A percentile compares a stretch with the other conserved stretches of the same genome.
phyloP scores from a whole-genome alignment of 345 rosid genomes.

The Viola odorata region DNA sequence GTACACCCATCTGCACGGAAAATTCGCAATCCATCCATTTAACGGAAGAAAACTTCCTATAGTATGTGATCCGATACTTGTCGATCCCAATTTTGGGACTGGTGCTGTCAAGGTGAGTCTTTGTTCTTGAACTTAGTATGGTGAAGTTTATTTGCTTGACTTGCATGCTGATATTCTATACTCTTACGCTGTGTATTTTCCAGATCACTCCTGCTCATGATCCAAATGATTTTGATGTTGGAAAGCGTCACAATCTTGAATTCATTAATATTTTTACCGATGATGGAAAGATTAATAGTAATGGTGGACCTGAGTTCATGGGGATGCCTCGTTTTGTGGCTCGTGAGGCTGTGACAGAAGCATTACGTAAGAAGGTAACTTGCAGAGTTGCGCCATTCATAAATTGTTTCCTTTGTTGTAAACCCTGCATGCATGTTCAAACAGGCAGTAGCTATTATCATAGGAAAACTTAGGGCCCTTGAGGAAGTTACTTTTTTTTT shows the following conservation, averaged over 20 bases:
- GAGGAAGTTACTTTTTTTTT: no score
- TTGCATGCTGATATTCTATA: conserved; percentile 2
- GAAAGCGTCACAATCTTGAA: conserved; percentile 77
- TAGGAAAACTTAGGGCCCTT: no score
- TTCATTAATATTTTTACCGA: conserved; percentile 83
- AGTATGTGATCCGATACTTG: conserved; percentile 70
- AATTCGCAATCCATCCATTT: conserved; percentile 83
- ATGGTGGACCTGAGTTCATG: conserved; percentile 64
- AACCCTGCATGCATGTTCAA: no score
- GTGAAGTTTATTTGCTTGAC: conserved; percentile 5
- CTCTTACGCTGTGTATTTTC: conserved; percentile 13
- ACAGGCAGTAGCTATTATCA: no score
- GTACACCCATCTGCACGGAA: conserved; percentile 83
- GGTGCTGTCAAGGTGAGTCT: conserved; percentile 86
- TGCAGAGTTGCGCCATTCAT: background rate
- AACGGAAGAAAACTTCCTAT: conserved; percentile 81
- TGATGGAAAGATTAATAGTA: conserved; percentile 83
- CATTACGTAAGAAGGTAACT: conserved; percentile 60
- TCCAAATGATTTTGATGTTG: conserved; percentile 90
- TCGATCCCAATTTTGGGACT: conserved; percentile 87
- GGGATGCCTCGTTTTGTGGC: conserved; percentile 93
- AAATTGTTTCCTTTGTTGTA: background rate
- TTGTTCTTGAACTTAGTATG: conserved; percentile 10
- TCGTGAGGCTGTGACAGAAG: conserved; percentile 75
- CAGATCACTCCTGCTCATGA: conserved; percentile 99